A percentile compares a stretch with the other conserved stretches of the same genome.
Evolutionary conservation across 176 grass and related monocot genomes (phyloP).

Genomic region (Musa beccarii): DNA sequence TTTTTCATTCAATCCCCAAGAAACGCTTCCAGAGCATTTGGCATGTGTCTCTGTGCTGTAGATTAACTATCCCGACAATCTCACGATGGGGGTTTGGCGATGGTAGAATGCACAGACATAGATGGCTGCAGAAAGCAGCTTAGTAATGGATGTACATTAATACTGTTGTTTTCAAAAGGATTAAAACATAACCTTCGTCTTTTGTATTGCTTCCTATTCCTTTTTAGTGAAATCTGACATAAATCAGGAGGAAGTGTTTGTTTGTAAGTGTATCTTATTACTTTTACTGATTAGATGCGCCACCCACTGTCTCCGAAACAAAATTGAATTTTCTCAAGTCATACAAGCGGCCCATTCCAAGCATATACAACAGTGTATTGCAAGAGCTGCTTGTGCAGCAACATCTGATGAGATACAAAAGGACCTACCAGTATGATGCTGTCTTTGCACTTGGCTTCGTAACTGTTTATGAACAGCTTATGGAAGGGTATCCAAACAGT

Average conservation of each 20-base stretch:
- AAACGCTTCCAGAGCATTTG: too few relatives aligned
- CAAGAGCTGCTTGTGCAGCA: conserved; percentile 93
- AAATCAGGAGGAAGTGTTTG: background rate
- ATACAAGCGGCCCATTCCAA: conserved; percentile 89
- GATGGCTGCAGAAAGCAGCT: too few relatives aligned
- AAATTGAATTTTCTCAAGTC: conserved; percentile 81
- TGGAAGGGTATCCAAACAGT: conserved; percentile 84
- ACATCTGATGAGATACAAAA: conserved; percentile 98
- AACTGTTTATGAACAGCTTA: conserved; percentile 84
- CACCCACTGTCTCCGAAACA: conserved; percentile 77
- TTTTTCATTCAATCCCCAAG: background rate
- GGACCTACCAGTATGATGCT: conserved; percentile 82
- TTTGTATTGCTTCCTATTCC: background rate
- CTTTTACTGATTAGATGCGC: conserved; percentile 41
- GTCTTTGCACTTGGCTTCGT: conserved; percentile 96
- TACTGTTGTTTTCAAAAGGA: background rate
- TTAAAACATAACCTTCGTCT: background rate
- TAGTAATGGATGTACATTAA: too few relatives aligned
- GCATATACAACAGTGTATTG: conserved; percentile 87
- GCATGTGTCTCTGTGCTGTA: too few relatives aligned
- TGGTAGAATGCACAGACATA: too few relatives aligned
- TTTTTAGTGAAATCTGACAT: background rate
- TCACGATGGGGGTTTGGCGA: too few relatives aligned
- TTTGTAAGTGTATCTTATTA: conserved; percentile 6
- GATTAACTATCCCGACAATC: too few relatives aligned